A percentile compares a stretch with the other conserved stretches of the same genome.
phyloP scores from a whole-genome alignment of 257 asterid genomes.

The Fraxinus pennsylvanica region DNA sequence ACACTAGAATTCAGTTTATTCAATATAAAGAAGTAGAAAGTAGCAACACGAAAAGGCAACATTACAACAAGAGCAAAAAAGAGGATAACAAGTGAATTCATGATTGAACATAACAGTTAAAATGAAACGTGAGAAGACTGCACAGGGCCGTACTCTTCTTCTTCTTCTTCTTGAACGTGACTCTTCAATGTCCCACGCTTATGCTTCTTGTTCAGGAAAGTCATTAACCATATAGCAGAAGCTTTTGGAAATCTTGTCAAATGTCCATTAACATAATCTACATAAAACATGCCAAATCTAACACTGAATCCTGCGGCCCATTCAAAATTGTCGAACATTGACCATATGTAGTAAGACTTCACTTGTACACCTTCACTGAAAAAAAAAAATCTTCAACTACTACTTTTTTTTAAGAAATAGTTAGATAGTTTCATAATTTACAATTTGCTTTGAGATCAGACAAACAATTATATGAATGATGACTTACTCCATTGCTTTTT shows the following conservation, averaged over 20 bases:
- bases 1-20: no score
- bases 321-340: constrained; percentile 50
- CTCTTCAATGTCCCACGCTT: no score
- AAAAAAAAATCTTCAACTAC: not conserved
- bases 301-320: constrained; percentile 38
- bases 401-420: not conserved
- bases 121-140: no score
- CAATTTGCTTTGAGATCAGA: no score
- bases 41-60: no score
- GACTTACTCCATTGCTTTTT: constrained; percentile 11
- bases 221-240: constrained; percentile 44
- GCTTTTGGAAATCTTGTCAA: constrained; percentile 40
- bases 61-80: no score
- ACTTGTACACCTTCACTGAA: constrained; percentile 17
- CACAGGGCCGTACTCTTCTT: no score
- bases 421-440: not conserved
- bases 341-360: constrained; percentile 11
- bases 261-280: constrained; percentile 35
- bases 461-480: not conserved
- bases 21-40: no score
- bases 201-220: constrained; percentile 25
- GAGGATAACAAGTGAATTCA: no score
- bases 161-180: no score
- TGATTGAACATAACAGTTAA: no score
- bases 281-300: constrained; percentile 45